Evolutionary conservation across 2,329 filamentous ascomycete species (phyloP), one percentile per base, ranked within the genome.

Genomic region (Colletotrichum costaricense): DNA sequence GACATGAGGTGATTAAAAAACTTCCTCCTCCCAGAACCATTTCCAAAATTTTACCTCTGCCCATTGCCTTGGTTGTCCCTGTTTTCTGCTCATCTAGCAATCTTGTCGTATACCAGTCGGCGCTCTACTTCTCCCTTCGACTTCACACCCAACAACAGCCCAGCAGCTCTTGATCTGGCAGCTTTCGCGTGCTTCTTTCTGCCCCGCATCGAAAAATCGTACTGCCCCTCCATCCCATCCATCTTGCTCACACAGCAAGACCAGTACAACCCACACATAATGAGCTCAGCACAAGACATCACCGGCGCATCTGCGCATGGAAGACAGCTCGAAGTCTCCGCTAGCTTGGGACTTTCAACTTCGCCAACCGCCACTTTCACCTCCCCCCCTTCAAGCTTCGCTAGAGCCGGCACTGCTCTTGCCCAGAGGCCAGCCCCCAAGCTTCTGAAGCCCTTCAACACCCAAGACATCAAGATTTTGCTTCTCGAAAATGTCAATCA

Each of bases 401-500:
- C 86, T 56, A 22, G 42, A 49, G 19, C 42, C 42, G 82, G 88
- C 76, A 83, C 84, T 75, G 82, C 78, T 72, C 84, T 83, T 76
- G 83, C 55, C 84, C 88, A 46, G 78, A 84, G 77, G 76, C 84
- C 81, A 46, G 84, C 86, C 56, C 80, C 86, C 11, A 98, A 98
- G 85, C 93, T 93, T 77, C 86, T 99, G 77, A 98, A 98, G 86
- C 97, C 97, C 19, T 99, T 99, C 85, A 93, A 96, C 81, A 97
- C 95, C 26, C 92, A 96, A 80, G 96, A 98, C 81, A 95, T 99
- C 85, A 98, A 98, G 86, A 97, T 99, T 69, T 86, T 99, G 70
- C 89, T 99, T 22, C 87, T 99, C 38, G 97, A 99, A 83, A 99
- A 98, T 84, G 94, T 99, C 80, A 99, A 99, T 82, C 87, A 94